phyloP scores from a whole-genome alignment of 441 rosid species.

The Gossypium schwendimanii region DNA sequence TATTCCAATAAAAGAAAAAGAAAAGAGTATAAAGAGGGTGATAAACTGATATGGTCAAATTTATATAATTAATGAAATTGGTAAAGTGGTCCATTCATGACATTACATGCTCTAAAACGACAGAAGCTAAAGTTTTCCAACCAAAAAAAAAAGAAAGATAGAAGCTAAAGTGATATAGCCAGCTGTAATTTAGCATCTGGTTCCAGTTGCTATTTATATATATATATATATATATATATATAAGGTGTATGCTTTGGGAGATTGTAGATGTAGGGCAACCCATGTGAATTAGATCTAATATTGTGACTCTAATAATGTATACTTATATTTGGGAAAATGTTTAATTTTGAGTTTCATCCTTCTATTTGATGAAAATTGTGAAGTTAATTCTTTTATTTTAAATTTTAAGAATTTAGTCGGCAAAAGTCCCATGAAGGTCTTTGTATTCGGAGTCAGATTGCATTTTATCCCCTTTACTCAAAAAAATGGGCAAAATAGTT shows the following conservation, averaged over 20 bases:
- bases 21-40: not conserved
- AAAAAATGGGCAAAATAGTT: too few species aligned
- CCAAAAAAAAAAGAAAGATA: not conserved
- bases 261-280: not conserved
- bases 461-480: too few species aligned
- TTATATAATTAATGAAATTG: not conserved
- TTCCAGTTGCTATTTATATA: not conserved
- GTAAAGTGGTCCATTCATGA: constrained; percentile 5
- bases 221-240: not conserved
- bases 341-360: too few species aligned
- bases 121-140: not conserved
- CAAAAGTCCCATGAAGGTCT: not conserved
- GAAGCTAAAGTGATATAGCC: not conserved
- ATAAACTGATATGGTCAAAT: not conserved
- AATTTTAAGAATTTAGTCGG: not conserved
- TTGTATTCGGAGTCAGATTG: too few species aligned
- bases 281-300: constrained; percentile 1
- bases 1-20: not conserved
- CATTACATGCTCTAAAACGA: not conserved
- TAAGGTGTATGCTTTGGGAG: not conserved
- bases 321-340: not conserved
- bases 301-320: not conserved
- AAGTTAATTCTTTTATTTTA: not conserved
- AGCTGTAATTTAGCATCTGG: not conserved
- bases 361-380: not conserved